Evolutionary conservation across 176 grass and related monocot species (phyloP), one percentile per base, ranked within the genome.

Genomic region (Chrysopogon serrulatus): DNA sequence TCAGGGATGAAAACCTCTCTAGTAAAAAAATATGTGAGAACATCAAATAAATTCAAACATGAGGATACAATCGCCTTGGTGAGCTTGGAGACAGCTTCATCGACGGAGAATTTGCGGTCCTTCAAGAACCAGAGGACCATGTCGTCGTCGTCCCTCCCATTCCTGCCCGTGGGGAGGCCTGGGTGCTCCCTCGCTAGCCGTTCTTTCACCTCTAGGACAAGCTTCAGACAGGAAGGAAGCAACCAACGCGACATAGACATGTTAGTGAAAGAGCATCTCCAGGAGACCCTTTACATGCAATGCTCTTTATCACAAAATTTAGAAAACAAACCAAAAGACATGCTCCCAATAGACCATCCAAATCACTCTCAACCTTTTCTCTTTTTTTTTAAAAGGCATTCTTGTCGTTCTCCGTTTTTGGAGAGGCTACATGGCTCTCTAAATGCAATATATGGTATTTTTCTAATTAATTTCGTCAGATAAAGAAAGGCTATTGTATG

Each of bases 41-140:
- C n/a, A n/a, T n/a, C n/a, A n/a, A n/a, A n/a, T n/a, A n/a, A n/a
- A n/a, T n/a, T n/a, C n/a, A n/a, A n/a, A n/a, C n/a, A n/a, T n/a
- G n/a, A n/a, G 86, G 83, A 92, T 99, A 99, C 93, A 85, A 99
- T 99, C 19, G 89, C 89, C 80, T 94, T 95, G 57, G 65, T 88
- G 35, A 98, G 77, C 76, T 96, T 98, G 18, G 81, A 53, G 45
- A 90, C 81, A 9, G 96, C 43, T 51, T 94, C 93, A 8, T 95
- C 91, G 23, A 95, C 77, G 0, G 87, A 92, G 78, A 94, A 92
- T 13, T 90, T 96, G 73, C 96, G 79, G 69, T 98, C 93, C 89
- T 92, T 96, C 57, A 98, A 75, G 80, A 94, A 98, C 91, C 93
- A 98, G 73, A 89, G 83, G 75, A 98, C 93, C 96, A 95, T 95